Percentiles rank a stretch among this genome's conserved stretches.
These are phyloP conservation scores for Fomitopsis betulina DNA, from an alignment of 1,284 basidiomycete species.

Conservation along the genomic window DNA sequence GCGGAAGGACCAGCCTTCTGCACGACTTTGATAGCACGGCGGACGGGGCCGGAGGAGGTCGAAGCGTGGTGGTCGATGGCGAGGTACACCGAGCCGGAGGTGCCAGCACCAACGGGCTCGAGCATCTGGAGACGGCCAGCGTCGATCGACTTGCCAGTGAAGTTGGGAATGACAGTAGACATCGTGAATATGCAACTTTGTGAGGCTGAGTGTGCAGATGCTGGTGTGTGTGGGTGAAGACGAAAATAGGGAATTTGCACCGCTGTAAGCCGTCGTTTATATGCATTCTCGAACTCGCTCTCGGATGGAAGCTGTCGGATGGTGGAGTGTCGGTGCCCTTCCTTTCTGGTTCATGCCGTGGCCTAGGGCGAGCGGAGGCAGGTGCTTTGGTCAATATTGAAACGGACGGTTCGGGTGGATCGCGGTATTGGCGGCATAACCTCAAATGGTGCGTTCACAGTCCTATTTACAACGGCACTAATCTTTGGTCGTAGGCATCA, in stretches of 20 bases:
- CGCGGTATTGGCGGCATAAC: too few relatives aligned
- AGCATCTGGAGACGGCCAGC: conserved; percentile 1
- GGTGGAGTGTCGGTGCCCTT: neutral
- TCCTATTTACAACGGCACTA: too few relatives aligned
- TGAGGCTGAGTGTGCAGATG: neutral
- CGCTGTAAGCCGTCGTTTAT: neutral
- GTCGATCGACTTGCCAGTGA: conserved; percentile 1
- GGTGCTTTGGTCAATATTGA: neutral
- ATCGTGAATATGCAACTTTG: neutral
- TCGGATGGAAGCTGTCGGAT: neutral
- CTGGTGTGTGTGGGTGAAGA: neutral
- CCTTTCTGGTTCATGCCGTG: neutral
- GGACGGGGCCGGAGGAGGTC: conserved; percentile 8
- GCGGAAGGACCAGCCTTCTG: conserved; percentile 13
- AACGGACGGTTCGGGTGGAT: neutral
- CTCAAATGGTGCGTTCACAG: neutral
- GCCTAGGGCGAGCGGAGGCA: neutral
- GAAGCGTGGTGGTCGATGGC: conserved; percentile 20
- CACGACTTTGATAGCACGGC: conserved; percentile 25
- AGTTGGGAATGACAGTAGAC: neutral
- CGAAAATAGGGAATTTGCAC: neutral
- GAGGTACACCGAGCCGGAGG: conserved; percentile 30
- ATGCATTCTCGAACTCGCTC: neutral
- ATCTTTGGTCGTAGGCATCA: too few relatives aligned
- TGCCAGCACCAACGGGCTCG: conserved; percentile 25